A percentile compares a stretch with the other conserved stretches of the same genome.
These are phyloP conservation scores for Abortiporus biennis DNA, from an alignment of 1,284 basidiomycete species.

Conservation along the genomic window DNA sequence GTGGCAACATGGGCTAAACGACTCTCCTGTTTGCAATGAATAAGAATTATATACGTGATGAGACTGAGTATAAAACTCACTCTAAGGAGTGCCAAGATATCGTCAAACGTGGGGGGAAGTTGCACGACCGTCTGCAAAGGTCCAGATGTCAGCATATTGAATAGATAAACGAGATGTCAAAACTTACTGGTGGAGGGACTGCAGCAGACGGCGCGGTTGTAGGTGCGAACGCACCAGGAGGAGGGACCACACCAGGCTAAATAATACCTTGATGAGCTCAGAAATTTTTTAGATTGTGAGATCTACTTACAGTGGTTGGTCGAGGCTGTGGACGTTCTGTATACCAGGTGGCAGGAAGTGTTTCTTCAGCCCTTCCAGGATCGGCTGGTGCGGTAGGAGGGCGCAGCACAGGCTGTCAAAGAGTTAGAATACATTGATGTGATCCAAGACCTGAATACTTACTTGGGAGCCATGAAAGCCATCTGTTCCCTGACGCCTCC, in stretches of 20 bases:
- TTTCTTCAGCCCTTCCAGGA: too few relatives aligned
- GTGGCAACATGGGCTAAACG: conserved; percentile 65
- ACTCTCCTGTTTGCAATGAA: conserved; percentile 50
- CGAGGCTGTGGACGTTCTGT: too few relatives aligned
- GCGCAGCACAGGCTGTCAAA: too few relatives aligned
- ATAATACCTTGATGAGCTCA: too few relatives aligned
- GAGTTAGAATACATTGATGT: too few relatives aligned
- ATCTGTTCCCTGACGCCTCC: too few relatives aligned
- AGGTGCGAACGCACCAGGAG: conserved; percentile 4
- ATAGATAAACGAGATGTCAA: conserved; percentile 7
- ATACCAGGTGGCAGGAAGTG: too few relatives aligned
- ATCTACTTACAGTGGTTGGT: too few relatives aligned
- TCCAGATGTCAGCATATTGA: conserved; percentile 5
- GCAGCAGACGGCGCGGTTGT: conserved; percentile 3
- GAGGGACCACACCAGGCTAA: conserved; percentile 4
- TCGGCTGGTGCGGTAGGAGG: too few relatives aligned
- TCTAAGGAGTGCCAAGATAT: conserved; percentile 54
- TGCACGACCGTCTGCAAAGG: conserved; percentile 46
- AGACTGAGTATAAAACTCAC: conserved; percentile 30
- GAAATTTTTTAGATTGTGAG: too few relatives aligned
- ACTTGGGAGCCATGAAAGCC: too few relatives aligned
- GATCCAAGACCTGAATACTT: too few relatives aligned
- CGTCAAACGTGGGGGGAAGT: conserved; percentile 46
- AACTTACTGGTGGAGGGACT: conserved; percentile 21
- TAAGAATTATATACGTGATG: not conserved